Evolutionary conservation across 139 green algal genomes (phyloP), one percentile per base, ranked within the genome.

Genomic region (Chlorella sp.): DNA sequence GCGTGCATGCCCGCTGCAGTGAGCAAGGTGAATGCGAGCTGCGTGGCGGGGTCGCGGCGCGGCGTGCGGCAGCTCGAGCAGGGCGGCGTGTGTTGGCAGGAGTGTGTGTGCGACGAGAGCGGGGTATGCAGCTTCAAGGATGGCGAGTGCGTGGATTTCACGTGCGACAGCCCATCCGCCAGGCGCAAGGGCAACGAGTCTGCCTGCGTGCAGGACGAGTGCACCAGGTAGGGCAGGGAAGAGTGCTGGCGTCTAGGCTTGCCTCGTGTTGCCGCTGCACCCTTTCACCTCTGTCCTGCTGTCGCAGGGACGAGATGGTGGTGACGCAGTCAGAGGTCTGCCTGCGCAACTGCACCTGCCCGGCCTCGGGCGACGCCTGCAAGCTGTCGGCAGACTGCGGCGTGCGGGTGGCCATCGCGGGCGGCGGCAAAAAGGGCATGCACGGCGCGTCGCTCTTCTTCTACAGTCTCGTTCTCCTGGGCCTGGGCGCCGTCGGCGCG

Each of bases 21-120:
- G n/a, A n/a, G n/a, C n/a, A n/a, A n/a, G 12, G 23, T 67, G 8
- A 69, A 66, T 17, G 23, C 29, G 55, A 67, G 27, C 45, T 86
- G 80, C 56, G 27, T 56, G 41, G 64, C 27, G 38, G 76, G 76
- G 3, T 73, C 74, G 0, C 76, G 76, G 1, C 53, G 61, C 2
- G 42, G 31, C 8, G 65, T 63, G 19, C 38, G n/a, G 4, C 72
- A 60, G 21, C 59, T 73, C 12, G 59, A 77, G 5, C 29, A 48
- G 31, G 48, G 70, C 45, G 79, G 79, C 40, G 78, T 63, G 2
- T 85, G 80, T 63, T 85, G 80, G 80, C 68, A 82, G 21, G 62
- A 85, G 75, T 85, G 80, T 63, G 5, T 29, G 17, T 85, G 80
- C 38, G 33, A 63, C 8, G 62, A 51, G 5, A 55, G 23, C 5